Conservation (phyloP, 768 basidiomycete genomes). For the Lentinula boryana region DNA sequence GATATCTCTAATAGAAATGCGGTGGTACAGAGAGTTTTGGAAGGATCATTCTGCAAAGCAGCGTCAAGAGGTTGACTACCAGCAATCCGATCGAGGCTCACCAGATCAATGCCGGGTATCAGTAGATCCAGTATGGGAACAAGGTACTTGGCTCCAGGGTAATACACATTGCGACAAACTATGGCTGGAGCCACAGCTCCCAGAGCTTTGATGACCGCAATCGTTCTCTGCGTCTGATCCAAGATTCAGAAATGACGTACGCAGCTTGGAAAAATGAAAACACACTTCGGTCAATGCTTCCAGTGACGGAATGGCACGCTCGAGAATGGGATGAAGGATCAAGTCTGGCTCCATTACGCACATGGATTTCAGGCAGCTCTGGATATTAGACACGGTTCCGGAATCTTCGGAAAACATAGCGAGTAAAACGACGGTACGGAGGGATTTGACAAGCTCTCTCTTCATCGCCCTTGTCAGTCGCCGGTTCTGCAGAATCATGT, state of each 20-base stretch:
- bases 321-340: slow-evolving; percentile 73
- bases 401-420: slow-evolving; percentile 87
- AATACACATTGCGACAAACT: slow-evolving; percentile 73
- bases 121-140: slow-evolving; percentile 74
- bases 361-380: slow-evolving; percentile 78
- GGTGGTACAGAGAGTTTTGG: slow-evolving; percentile 73
- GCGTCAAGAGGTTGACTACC: not conserved
- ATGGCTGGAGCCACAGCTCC: slow-evolving; percentile 77
- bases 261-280: not conserved
- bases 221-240: slow-evolving; percentile 71
- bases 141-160: slow-evolving; percentile 77
- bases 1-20: slow-evolving; percentile 70
- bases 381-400: slow-evolving; percentile 67
- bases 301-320: slow-evolving; percentile 81
- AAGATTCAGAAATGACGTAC: slow-evolving; percentile 5
- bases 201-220: slow-evolving; percentile 81
- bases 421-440: slow-evolving; percentile 78
- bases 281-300: slow-evolving; percentile 81
- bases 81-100: slow-evolving; percentile 24
- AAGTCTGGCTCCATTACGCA: slow-evolving; percentile 82
- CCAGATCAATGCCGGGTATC: slow-evolving; percentile 83
- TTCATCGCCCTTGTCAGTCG: slow-evolving; percentile 75
- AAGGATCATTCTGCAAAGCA: slow-evolving; percentile 59
- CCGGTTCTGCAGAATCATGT: slow-evolving; percentile 42
- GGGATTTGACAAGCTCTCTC: slow-evolving; percentile 75